These are phyloP conservation scores for Schizothecium vesticola DNA, from an alignment of 495 filamentous ascomycete species.

Conservation along the genomic window DNA sequence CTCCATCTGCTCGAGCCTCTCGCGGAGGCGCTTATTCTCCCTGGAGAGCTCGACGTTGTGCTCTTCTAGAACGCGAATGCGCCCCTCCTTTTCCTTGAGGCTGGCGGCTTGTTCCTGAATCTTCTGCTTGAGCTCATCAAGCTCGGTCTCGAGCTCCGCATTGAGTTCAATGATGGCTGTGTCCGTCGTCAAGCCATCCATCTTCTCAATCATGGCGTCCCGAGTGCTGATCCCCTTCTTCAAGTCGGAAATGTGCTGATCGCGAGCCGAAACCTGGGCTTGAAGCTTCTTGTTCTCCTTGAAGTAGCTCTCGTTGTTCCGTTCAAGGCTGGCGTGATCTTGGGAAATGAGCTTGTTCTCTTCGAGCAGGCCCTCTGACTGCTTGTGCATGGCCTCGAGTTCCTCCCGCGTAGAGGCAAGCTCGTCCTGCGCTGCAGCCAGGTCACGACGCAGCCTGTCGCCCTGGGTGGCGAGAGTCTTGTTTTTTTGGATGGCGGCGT, in stretches of 20 bases:
- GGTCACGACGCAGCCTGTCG: constrained; percentile 34
- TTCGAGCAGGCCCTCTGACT: constrained; percentile 26
- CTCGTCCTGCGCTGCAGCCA: constrained; percentile 32
- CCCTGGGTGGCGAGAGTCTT: constrained; percentile 28
- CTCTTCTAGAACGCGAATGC: constrained; percentile 30
- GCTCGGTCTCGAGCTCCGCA: constrained; percentile 32
- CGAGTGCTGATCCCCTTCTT: constrained; percentile 30
- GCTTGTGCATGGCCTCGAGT: constrained; percentile 29
- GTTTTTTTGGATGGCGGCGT: constrained; percentile 22
- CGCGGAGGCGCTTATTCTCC: constrained; percentile 28
- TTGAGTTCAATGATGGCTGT: constrained; percentile 29
- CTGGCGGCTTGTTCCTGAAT: constrained; percentile 24
- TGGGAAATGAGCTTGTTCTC: constrained; percentile 37
- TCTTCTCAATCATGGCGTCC: constrained; percentile 31
- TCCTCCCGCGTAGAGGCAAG: constrained; percentile 31
- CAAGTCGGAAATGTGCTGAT: constrained; percentile 32
- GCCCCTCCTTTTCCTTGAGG: constrained; percentile 21
- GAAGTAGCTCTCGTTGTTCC: constrained; percentile 43
- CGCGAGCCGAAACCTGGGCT: constrained; percentile 34
- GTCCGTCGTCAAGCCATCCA: constrained; percentile 28
- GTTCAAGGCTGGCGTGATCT: constrained; percentile 41
- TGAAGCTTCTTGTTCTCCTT: constrained; percentile 43
- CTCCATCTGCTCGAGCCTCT: constrained; percentile 23
- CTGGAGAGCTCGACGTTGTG: constrained; percentile 32
- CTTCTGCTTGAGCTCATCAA: constrained; percentile 29